Base-by-base conservation (phyloP, 345 rosid species). In the Syzygium grande region DNA sequence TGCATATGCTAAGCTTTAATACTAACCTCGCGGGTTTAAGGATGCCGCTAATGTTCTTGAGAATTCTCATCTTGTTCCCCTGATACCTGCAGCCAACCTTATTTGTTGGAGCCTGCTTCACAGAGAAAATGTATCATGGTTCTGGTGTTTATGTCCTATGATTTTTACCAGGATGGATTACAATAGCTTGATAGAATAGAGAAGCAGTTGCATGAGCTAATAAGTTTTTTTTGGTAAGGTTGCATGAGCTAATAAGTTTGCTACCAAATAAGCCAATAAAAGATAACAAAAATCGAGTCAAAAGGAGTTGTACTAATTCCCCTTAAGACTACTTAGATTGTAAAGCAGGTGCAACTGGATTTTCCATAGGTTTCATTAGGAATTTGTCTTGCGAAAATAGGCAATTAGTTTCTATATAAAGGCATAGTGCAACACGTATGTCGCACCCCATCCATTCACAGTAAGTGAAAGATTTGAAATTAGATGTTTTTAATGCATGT, bases 1-100 rank as follows among this genome's bases (percentile, higher is more conserved):
- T 63, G 77, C 15, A n/a, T 29, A 14, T 3, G 7, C 77, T 49
- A 77, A 38, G 38, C 68, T 63, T 84, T 54, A 30, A 17, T 52
- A 21, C 79, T 46, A n/a, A 94, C 95, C 95, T 94, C 23, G 93
- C 91, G 23, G 96, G 95, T 87, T 90, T 91, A 61, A 93, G 92
- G 88, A 92, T 84, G 65, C 95, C 95, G 22, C 91, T 91, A 30
- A 91, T 87, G 84, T 91, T 90, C 41, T 91, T 89, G 43, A 94
- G 88, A 65, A 94, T 91, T 46, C 85, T 85, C 25, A 89, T 87
- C 87, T 85, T 89, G 80, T 59, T 56, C 43, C 52, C 43, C 79
- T 65, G 85, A 30, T 77, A 84, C 51, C 65, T 88, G 91, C 90
- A 91, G 15, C 65, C 55, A 41, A 68, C 29, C 52, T 54, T 46